These are phyloP conservation scores for Arabidopsis arenosa DNA, from an alignment of 345 rosid species.

Conservation along the genomic window DNA sequence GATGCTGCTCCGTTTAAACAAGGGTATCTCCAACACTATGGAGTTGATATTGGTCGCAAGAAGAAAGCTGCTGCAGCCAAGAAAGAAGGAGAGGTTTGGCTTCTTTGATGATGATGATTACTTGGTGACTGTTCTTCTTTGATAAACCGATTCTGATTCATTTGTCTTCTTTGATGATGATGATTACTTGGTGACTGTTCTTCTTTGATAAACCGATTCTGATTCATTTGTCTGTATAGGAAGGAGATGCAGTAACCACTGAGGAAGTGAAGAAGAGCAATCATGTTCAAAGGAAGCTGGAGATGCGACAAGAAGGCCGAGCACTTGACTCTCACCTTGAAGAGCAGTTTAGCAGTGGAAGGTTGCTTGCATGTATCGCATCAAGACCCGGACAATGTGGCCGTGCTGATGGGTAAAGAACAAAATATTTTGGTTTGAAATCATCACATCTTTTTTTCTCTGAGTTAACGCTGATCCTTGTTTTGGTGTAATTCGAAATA, in stretches of 20 bases:
- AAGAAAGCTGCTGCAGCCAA: conserved; percentile 19
- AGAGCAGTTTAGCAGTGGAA: conserved; percentile 20
- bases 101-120: not conserved
- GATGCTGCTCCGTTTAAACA: conserved; percentile 27
- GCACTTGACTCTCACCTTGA: conserved; percentile 6
- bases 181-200: not conserved
- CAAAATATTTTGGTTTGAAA: not conserved
- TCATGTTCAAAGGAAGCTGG: conserved; percentile 20
- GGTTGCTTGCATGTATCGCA: conserved; percentile 26
- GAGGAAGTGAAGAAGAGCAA: conserved; percentile 23
- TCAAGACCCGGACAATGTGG: conserved; percentile 32
- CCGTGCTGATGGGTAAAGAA: conserved; percentile 23
- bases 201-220: not conserved
- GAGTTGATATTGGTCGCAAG: conserved; percentile 28
- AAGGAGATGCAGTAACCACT: not conserved
- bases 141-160: not conserved
- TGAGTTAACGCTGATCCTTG: not conserved
- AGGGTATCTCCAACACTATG: conserved; percentile 16
- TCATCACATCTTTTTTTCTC: not conserved
- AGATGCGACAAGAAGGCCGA: not conserved
- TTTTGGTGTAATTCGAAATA: not conserved
- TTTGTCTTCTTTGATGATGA: not conserved
- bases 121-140: not conserved
- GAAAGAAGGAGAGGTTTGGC: conserved; percentile 8
- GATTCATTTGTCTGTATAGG: not conserved